Evolutionary conservation across 2,329 filamentous ascomycete species (phyloP), one percentile per base, ranked within the genome.

Genomic region (Dendryphion nanum): DNA sequence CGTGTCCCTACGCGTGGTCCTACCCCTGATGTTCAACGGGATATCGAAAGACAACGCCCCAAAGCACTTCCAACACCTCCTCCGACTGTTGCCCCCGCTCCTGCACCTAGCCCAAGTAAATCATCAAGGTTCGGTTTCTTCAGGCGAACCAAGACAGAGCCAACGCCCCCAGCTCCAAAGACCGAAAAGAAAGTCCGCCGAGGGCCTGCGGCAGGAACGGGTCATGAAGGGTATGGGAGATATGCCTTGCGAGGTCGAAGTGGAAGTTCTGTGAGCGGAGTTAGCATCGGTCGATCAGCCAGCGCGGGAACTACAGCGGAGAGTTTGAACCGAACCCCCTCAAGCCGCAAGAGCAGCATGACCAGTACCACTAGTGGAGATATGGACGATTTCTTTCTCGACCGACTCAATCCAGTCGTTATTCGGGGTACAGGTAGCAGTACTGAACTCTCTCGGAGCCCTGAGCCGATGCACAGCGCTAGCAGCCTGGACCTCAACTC

Each of bases 151-250:
- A 94, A 88, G 63, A 74, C 78, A 1, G 73, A 78, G 1, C 60
- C 77, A 4, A 74, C 80, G 29, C 59, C 64, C n/a, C 43, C 66
- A 8, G 42, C 61, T 1, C 76, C 82, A n/a, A 81, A 77, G 57
- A 73, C 76, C 24, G 81, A 83, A 6, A 81, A 76, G 46, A 58
- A 71, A 6, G 50, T 50, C 2, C 54, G 85, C 18, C 91, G 89
- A 64, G 90, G 91, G 0, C 91, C 91, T 16, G 81, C 78, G 13
- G 91, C 91, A 28, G 91, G 91, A n/a, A 97, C 91, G 24, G 91
- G 91, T 0, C 89, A 97, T 55, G 91, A 97, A 68, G 85, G 85
- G 1, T 90, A 91, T 54, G 85, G 85, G 1, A 78, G 77, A 39
- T 72, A 87, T 39, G 81, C 82, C 3, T 70, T 75, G 4, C 78